Base-by-base conservation (phyloP, 2,329 filamentous ascomycete genomes). In the Penicillium sp. region DNA sequence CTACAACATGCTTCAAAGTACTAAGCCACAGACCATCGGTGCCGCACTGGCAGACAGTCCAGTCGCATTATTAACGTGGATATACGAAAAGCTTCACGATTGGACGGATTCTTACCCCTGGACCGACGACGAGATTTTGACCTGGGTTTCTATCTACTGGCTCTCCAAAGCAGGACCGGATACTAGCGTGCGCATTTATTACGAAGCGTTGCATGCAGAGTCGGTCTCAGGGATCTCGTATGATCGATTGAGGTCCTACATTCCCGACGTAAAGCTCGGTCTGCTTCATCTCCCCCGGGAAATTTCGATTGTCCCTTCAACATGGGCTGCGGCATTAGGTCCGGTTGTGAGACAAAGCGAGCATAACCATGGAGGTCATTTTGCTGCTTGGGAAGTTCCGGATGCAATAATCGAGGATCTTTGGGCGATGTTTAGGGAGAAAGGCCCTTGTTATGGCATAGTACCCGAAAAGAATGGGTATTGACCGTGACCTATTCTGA, bases 41-140 rank as follows among this genome's bases (percentile, higher is more conserved):
- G 89, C 89, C 67, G 85, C 80, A 0, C 79, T 94, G 3, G 80
- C 84, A 1, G 89, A 93, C 70, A 87, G 83, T 3, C 91, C 90
- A 0, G 84, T 91, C 0, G 89, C 84, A 0, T 76, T 92, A 4
- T 78, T 94, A 0, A 84, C 89, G 0, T 95, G 91, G 91, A 87
- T 94, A 40, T 90, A 90, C 63, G 91, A 94, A 75, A 94, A 95
- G 70, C 77, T 95, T 22, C 85, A 89, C 63, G 88, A 91, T 68
- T 94, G 90, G 90, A 87, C 87, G 0, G 90, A 94, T 67, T 69
- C 68, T 1, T 92, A 92, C 68, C 78, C 84, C 0, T 93, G 89
- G 89, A 88, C 85, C 0, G 87, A 91, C 57, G 89, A 92, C 52
- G 89, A 93, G 75, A 82, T 93, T 7, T 75, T 91, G 16, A 90